Evolutionary conservation across 2,329 filamentous ascomycete species (phyloP), one percentile per base, ranked within the genome.

Genomic region (Aspergillus neoniger): DNA sequence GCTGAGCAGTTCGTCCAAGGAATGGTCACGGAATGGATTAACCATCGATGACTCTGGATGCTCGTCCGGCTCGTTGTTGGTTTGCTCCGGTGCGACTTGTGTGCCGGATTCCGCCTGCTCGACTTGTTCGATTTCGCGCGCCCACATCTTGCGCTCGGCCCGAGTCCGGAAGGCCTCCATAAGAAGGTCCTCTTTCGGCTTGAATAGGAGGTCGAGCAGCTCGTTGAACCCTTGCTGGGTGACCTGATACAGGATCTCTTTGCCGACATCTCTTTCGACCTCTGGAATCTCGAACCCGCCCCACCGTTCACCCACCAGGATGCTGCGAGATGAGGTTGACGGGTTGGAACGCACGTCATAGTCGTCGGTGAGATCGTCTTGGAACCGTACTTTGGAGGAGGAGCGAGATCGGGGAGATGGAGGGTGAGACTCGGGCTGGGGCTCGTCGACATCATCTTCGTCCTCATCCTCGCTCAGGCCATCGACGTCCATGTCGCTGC

Each of bases 191-290:
- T 98, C 94, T 65, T 89, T 89, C 4, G 84, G 82, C 67, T 89
- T 89, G 79, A 99, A 99, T 0, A 99, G 82, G 1, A 88, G 84
- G 70, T 98, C 91, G 0, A 99, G 85, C 2, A 98, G 81, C 76
- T 98, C 92, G 70, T 98, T 97, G 78, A 96, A 91, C 0, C 92
- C 90, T 75, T 96, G 90, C 74, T 97, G 92, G 0, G 91, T 92
- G 32, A 96, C 88, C 73, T 96, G 91, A 70, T 96, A 97, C 1
- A 98, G 80, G 4, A 97, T 90, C 72, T 98, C 92, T 67, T 90
- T 91, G 39, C 91, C 92, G 5, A 91, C 88, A 73, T 96, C 92
- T 61, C 85, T 85, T 74, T 96, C 92, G 0, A 89, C 88, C 65
- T 91, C 87, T 0, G 91, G 90, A 15, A 96, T 88, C 55, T 92